Evolutionary conservation across 1,284 basidiomycete species (phyloP).

Genomic region (Meripilus lineatus): DNA sequence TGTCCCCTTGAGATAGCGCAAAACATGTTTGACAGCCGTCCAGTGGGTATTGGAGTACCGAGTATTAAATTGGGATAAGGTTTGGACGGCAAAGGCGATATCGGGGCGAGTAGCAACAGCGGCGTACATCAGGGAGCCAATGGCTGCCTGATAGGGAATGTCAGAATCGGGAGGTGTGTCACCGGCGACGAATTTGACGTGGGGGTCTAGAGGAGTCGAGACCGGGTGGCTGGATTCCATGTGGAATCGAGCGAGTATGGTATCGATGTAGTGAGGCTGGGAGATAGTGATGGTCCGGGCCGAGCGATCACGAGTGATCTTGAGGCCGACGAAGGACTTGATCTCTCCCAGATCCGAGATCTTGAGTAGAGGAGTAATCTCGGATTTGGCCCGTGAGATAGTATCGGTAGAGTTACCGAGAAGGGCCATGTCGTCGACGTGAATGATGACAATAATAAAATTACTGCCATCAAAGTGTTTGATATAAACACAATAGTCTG

Average conservation of each 20-base stretch:
- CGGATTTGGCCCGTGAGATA: slow-evolving; percentile 6
- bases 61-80: slow-evolving; percentile 31
- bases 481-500: too few species aligned
- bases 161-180: slow-evolving; percentile 37
- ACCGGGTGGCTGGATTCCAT: too few species aligned
- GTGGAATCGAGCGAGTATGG: too few species aligned
- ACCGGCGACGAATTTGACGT: slow-evolving; percentile 18
- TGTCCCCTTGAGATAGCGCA: slow-evolving; percentile 41
- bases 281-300: too few species aligned
- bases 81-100: too few species aligned
- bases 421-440: too few species aligned
- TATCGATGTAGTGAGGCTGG: too few species aligned
- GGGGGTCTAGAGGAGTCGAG: too few species aligned
- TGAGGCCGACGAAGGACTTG: neutral
- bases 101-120: too few species aligned
- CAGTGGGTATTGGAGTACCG: slow-evolving; percentile 28
- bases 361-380: slow-evolving; percentile 14
- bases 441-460: slow-evolving; percentile 12
- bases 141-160: too few species aligned
- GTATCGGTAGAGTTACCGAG: neutral
- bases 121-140: too few species aligned
- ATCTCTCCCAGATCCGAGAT: slow-evolving; percentile 20
- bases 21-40: slow-evolving; percentile 32
- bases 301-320: too few species aligned
- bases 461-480: slow-evolving; percentile 1